phyloP scores from a whole-genome alignment of 1,139 yeast species.

The Lodderomyces beijingensis region DNA sequence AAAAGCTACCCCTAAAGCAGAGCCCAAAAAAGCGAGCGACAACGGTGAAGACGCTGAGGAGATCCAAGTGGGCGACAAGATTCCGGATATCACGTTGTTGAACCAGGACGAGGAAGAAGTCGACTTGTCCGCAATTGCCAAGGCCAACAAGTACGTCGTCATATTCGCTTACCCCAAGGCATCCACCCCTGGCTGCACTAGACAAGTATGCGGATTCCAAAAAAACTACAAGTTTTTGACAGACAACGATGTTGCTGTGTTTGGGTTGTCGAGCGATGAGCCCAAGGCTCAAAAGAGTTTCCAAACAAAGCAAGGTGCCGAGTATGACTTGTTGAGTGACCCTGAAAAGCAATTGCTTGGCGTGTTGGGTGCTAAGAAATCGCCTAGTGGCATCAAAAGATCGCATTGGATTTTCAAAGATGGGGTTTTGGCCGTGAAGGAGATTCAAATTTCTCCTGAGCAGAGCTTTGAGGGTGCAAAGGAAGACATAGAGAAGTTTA shows the following conservation, averaged over 20 bases:
- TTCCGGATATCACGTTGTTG: slow-evolving; percentile 61
- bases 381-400: slow-evolving; percentile 72
- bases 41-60: slow-evolving; percentile 13
- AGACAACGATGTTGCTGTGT: slow-evolving; percentile 47
- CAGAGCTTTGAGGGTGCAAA: slow-evolving; percentile 64
- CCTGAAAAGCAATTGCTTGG: slow-evolving; percentile 67
- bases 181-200: slow-evolving; percentile 91
- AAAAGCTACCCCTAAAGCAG: slow-evolving; percentile 4
- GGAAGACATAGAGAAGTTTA: slow-evolving; percentile 42
- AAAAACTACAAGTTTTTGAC: slow-evolving; percentile 55
- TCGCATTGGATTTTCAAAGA: slow-evolving; percentile 87
- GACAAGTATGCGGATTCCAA: slow-evolving; percentile 89
- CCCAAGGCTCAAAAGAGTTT: slow-evolving; percentile 75
- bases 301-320: slow-evolving; percentile 64
- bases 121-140: slow-evolving; percentile 44
- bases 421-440: slow-evolving; percentile 64
- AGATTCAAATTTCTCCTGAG: slow-evolving; percentile 75
- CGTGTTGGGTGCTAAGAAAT: slow-evolving; percentile 76
- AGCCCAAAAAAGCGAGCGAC: not conserved
- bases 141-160: slow-evolving; percentile 48
- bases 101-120: slow-evolving; percentile 69
- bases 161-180: slow-evolving; percentile 88
- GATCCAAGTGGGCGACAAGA: slow-evolving; percentile 58
- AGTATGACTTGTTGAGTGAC: slow-evolving; percentile 74
- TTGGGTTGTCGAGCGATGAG: slow-evolving; percentile 71